Percentiles rank a stretch among this genome's conserved stretches.
These are phyloP conservation scores for Actinomortierella wolfii DNA, from an alignment of 371 early-diverging fungal genomes.

Conservation along the genomic window DNA sequence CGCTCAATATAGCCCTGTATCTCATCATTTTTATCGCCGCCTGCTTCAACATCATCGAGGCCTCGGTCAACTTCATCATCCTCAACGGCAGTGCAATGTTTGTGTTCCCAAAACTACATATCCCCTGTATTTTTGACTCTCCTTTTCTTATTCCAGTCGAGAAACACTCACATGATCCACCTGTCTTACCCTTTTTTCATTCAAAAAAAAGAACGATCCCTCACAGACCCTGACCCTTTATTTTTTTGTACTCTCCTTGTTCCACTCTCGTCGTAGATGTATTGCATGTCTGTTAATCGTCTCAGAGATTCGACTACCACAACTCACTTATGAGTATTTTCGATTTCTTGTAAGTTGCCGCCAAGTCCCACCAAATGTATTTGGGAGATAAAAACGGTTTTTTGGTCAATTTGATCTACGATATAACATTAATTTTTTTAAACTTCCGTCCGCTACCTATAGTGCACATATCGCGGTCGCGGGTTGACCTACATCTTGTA, in stretches of 20 bases:
- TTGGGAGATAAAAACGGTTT: too few species aligned
- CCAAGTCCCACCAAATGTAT: too few species aligned
- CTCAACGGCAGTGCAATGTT: slow-evolving; percentile 40
- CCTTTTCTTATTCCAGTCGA: too few species aligned
- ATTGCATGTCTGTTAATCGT: slow-evolving; percentile 34
- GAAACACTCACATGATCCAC: not conserved
- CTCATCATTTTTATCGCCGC: slow-evolving; percentile 35
- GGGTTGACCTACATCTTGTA: slow-evolving; percentile 44
- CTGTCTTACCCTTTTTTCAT: not conserved
- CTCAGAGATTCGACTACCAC: slow-evolving; percentile 41
- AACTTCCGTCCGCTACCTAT: not conserved
- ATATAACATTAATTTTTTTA: too few species aligned
- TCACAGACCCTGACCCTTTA: not conserved
- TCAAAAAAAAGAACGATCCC: not conserved
- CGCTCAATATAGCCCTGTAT: slow-evolving; percentile 35
- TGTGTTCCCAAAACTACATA: not conserved
- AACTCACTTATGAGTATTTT: slow-evolving; percentile 40
- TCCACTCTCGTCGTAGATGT: slow-evolving; percentile 7
- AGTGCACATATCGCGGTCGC: slow-evolving; percentile 45
- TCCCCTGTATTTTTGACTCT: too few species aligned
- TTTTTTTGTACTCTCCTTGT: too few species aligned
- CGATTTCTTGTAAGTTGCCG: slow-evolving; percentile 22
- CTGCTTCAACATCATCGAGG: slow-evolving; percentile 40
- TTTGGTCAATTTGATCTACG: too few species aligned
- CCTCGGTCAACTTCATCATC: slow-evolving; percentile 42